phyloP scores from a whole-genome alignment of 1,284 basidiomycete species.

The Ceratobasidium sp. region DNA sequence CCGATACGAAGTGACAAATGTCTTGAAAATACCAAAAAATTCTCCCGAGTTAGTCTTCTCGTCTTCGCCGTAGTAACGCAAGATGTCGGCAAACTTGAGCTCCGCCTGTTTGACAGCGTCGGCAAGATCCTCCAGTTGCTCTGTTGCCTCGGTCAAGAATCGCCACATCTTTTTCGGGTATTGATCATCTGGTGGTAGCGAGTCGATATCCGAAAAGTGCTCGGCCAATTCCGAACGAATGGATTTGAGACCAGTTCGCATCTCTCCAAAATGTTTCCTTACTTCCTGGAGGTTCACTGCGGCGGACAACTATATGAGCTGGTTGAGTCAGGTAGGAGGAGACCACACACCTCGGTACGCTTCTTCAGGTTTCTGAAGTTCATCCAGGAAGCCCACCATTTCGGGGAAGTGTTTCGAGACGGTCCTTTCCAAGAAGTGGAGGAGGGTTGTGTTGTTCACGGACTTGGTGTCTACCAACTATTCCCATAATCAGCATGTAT shows the following conservation, averaged over 20 bases:
- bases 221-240: constrained; percentile 81
- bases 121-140: constrained; percentile 77
- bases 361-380: constrained; percentile 87
- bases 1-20: constrained; percentile 90
- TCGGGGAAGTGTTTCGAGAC: constrained; percentile 87
- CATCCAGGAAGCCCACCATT: constrained; percentile 88
- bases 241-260: constrained; percentile 78
- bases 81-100: constrained; percentile 77
- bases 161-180: constrained; percentile 91
- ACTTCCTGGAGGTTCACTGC: constrained; percentile 80
- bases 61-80: constrained; percentile 91
- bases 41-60: constrained; percentile 81
- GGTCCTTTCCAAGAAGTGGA: constrained; percentile 94
- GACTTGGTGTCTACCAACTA: constrained; percentile 98
- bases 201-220: constrained; percentile 74
- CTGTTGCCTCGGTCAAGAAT: constrained; percentile 76
- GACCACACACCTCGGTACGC: constrained; percentile 81
- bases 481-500: constrained; percentile 17
- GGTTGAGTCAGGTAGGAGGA: constrained; percentile 39
- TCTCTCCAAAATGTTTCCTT: constrained; percentile 70
- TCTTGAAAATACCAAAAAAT: constrained; percentile 95
- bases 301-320: not conserved
- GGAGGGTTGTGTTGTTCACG: constrained; percentile 86
- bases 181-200: constrained; percentile 62
- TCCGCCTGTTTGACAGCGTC: constrained; percentile 88